Evolutionary conservation across 306 rosid genomes (phyloP), one percentile per base, ranked within the genome.

Genomic region (Betula pendula): DNA sequence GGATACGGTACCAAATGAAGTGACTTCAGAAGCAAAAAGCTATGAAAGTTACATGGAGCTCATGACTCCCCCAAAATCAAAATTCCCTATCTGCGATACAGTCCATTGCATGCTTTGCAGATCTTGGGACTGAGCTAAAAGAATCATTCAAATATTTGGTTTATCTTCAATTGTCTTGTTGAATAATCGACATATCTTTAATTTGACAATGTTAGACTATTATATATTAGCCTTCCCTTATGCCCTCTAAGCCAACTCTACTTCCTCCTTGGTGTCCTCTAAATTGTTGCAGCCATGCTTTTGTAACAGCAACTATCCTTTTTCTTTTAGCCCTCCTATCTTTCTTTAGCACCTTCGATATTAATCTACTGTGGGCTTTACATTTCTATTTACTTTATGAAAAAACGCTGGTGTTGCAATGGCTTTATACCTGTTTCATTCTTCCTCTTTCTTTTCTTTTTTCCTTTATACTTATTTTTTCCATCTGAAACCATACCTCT

Each of bases 81-180:
- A 65, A 19, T 65, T 19, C 56, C 31, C 63, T 50, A 40, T 70
- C 66, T 73, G 55, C 43, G 13, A 8, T 12, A 6, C 2, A 55
- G 62, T 29, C 45, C 50, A 2, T 15, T 12, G 38, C 62, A 50
- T 29, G 27, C 75, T 35, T 51, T 35, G 49, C 31, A 72, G 27
- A 72, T 20, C 31, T 35, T 4, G 40, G 81, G 22, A 75, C 66
- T 75, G 72, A 58, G 69, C 12, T 5, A 75, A 29, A 71, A 68
- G 47, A 62, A 72, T 75, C 55, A 19, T 72, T 69, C 81, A 75
- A 78, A 45, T 16, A 35, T 29, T 25, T 62, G 22, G 42, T 62
- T 19, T 52, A 52, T 52, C 58, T 19, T 52, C 22, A 17, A 8
- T 19, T 62, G 68, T 27, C 65, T 17, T 72, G 27, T 33, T 1